Evolutionary conservation across 306 rosid species (phyloP), one percentile per base, ranked within the genome.

Genomic region (Trifolium repens): DNA sequence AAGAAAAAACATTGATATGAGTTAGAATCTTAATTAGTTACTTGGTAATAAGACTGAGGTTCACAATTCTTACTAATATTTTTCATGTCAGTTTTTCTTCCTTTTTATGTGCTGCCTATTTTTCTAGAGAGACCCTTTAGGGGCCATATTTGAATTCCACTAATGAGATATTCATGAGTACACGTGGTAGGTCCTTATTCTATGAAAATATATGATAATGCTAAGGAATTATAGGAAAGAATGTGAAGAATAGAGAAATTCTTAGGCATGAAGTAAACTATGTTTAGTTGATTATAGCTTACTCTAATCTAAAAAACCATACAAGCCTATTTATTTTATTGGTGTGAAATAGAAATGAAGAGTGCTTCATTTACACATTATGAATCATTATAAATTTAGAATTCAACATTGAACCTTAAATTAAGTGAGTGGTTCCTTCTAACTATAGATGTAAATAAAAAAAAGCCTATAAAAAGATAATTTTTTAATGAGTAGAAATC

Each of bases 241-340:
- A 50, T 27, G 40, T 17, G 68, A 49, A 24, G 67, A 47, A 44
- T 30, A 4, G 24, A 24, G 19, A 69, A 73, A 81, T 71, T 64
- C 81, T 64, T 76, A 34, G 66, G 67, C 43, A 34, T 81, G 81
- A 75, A 80, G 77, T 34, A 74, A 59, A 17, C 32, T 58, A 13
- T 16, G 6, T 60, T 60, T 37, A 30, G 52, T 27, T 17, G 5
- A 74, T 12, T 37, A 68, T 65, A 63, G 10, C 30, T 24, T 54
- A 37, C 62, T 12, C 34, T 80, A 54, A 74, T 59, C 15, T 61
- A 60, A 53, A 53, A 71, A 71, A 76, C 49, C 64, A 76, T 9
- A 34, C 27, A 53, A 75, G 24, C 54, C 39, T 1, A 12, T 53
- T 70, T 30, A 42, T 80, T 19, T 61, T 39, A 39, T 39, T 39